Evolutionary conservation across 1,284 basidiomycete genomes (phyloP).

Genomic region (Malassezia nana): DNA sequence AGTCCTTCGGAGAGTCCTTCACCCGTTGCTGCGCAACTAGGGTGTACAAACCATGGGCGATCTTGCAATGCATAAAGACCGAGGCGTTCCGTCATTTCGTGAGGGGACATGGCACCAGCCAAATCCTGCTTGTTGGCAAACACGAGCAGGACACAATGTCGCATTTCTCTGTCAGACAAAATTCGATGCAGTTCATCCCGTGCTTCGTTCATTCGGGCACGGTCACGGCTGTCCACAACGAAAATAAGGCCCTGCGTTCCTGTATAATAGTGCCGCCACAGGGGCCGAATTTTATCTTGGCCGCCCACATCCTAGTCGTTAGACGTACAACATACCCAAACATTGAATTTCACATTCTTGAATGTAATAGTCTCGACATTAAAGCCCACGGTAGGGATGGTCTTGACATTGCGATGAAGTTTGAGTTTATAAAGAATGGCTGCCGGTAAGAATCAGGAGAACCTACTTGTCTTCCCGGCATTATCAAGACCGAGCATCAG

Average conservation of each 20-base stretch:
- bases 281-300: constrained; percentile 51
- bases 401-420: constrained; percentile 97
- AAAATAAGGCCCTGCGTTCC: constrained; percentile 58
- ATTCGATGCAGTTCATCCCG: constrained; percentile 92
- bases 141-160: constrained; percentile 86
- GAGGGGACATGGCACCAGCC: constrained; percentile 94
- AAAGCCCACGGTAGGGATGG: constrained; percentile 82
- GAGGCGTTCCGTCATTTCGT: constrained; percentile 94
- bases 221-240: constrained; percentile 66
- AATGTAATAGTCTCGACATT: constrained; percentile 51
- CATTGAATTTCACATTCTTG: constrained; percentile 50
- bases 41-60: constrained; percentile 96
- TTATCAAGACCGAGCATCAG: constrained; percentile 84
- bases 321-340: constrained; percentile 22
- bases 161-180: constrained; percentile 94
- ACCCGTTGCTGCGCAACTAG: constrained; percentile 49
- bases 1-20: constrained; percentile 45
- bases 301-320: constrained; percentile 50
- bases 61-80: constrained; percentile 92
- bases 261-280: constrained; percentile 89
- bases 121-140: constrained; percentile 99
- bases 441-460: constrained; percentile 22
- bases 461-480: constrained; percentile 56
- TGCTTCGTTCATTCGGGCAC: constrained; percentile 91
- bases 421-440: constrained; percentile 99